These are phyloP conservation scores for Carex pumila DNA, from an alignment of 176 grass and related monocot species.

Conservation along the genomic window DNA sequence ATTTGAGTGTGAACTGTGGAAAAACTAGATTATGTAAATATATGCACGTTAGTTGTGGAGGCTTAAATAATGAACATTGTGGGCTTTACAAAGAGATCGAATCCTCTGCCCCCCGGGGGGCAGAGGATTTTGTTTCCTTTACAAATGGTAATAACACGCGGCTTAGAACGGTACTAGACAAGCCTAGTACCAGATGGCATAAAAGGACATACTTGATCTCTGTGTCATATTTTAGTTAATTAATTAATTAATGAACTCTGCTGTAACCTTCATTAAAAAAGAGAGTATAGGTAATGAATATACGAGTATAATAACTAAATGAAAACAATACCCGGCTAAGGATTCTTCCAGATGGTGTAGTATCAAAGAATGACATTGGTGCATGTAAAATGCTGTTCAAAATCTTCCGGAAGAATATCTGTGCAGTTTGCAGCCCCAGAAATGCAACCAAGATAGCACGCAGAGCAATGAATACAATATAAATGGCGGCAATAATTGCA, in stretches of 20 bases:
- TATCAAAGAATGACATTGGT: constrained; percentile 97
- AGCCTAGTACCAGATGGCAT: neutral
- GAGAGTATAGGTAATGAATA: neutral
- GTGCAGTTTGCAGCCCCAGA: constrained; percentile 71
- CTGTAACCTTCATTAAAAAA: neutral
- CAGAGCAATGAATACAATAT: constrained; percentile 39
- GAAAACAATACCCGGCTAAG: constrained; percentile 69
- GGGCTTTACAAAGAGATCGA: too few relatives aligned
- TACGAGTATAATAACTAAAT: neutral
- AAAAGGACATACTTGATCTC: neutral
- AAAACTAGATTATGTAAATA: neutral
- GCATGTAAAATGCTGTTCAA: constrained; percentile 87
- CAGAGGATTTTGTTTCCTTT: too few relatives aligned
- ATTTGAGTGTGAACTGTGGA: neutral
- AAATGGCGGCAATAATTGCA: constrained; percentile 25
- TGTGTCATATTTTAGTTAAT: neutral
- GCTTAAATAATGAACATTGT: neutral
- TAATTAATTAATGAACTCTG: neutral
- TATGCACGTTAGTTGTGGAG: neutral
- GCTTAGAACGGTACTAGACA: neutral
- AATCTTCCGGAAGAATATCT: constrained; percentile 75
- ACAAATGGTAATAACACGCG: neutral
- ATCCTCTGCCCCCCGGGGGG: too few relatives aligned
- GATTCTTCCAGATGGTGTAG: constrained; percentile 89
- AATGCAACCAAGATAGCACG: constrained; percentile 51